phyloP scores from a whole-genome alignment of 2,329 filamentous ascomycete genomes.

The Fusarium pseudoanthophilum region DNA sequence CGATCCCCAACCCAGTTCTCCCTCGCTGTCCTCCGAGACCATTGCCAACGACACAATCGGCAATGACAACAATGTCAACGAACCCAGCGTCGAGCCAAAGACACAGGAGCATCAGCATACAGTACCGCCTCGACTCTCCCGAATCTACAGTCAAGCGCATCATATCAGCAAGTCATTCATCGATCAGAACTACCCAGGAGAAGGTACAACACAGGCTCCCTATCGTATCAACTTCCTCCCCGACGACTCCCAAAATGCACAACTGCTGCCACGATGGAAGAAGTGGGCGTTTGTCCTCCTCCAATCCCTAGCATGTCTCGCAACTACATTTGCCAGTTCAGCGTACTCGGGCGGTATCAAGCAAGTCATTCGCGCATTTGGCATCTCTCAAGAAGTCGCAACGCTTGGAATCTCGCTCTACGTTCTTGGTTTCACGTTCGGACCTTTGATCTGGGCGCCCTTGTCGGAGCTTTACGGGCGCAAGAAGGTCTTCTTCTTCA shows the following conservation, averaged over 20 bases:
- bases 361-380: constrained; percentile 65
- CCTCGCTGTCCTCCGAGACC: not conserved
- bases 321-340: constrained; percentile 74
- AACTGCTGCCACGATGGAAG: constrained; percentile 61
- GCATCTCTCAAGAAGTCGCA: constrained; percentile 60
- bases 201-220: constrained; percentile 72
- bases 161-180: not conserved
- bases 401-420: constrained; percentile 73
- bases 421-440: constrained; percentile 69
- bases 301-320: constrained; percentile 70
- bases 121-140: fast-evolving
- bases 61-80: not conserved
- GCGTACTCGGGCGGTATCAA: constrained; percentile 69
- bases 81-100: not conserved
- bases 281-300: constrained; percentile 72
- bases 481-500: constrained; percentile 66
- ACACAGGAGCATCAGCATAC: too few relatives aligned
- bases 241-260: constrained; percentile 73
- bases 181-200: constrained; percentile 59
- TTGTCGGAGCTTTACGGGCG: constrained; percentile 71
- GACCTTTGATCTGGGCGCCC: constrained; percentile 73
- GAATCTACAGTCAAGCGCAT: not conserved
- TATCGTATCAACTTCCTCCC: constrained; percentile 77
- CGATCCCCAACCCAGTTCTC: not conserved
- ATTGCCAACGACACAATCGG: not conserved